Evolutionary conservation across 2,329 filamentous ascomycete species (phyloP), one percentile per base, ranked within the genome.

Genomic region (Leptographium procerum): DNA sequence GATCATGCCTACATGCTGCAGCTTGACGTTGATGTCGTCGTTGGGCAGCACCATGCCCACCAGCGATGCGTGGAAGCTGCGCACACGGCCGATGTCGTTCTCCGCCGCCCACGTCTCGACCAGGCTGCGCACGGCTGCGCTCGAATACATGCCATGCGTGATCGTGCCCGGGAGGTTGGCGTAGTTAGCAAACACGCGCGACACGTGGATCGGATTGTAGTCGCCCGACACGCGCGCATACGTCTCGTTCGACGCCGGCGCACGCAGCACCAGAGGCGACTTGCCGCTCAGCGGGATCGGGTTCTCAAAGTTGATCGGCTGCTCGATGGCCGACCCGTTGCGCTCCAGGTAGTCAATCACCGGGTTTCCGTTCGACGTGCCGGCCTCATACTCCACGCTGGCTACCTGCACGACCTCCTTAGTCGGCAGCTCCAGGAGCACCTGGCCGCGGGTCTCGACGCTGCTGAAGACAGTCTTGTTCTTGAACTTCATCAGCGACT

Each of bases 11-110:
- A 95, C 87, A 69, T 99, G 94, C 77, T 96, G 89, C 56, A 99
- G 82, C 75, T 91, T 95, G 67, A 99, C 92, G 64, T 95, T 84
- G 63, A 99, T 88, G 62, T 92, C 88, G 69, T 99, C 95, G 66
- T 97, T 95, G 57, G 94, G 94, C 61, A 99, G 79, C 13, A 99
- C 95, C 94, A 99, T 99, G 64, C 94, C 94, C n/a, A 96, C 91
- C 55, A 99, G 82, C 26, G 88, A 92, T 62, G 91, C 94, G 69
- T 96, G 91, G 83, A 96, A 99, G 75, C 92, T 96, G 68, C 94
- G 87, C 56, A 99, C 92, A 67, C 94, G 92, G 51, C 94, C 92
- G 66, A 97, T 86, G 70, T 99, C 94, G 80, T 99, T 99, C 77
- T 99, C 95, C 0, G 92, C 94, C 56, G 95, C 94, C 94, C 94